These are phyloP conservation scores for Globisporangium splendens DNA, from an alignment of 352 stramenopile genomes.

Conservation along the genomic window DNA sequence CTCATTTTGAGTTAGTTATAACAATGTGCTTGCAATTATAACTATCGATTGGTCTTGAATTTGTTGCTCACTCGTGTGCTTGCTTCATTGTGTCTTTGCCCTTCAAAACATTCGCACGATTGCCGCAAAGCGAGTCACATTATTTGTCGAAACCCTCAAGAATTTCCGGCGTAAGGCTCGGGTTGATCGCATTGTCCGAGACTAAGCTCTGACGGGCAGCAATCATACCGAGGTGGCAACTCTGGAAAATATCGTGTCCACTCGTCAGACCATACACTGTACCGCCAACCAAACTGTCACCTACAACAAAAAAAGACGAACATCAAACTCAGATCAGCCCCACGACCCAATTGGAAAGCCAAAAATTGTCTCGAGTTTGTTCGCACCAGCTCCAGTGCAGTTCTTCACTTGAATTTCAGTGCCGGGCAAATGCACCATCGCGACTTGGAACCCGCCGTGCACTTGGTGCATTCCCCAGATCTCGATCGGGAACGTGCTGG, in stretches of 20 bases:
- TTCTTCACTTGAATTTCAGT: conserved; percentile 55
- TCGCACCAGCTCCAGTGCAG: conserved; percentile 68
- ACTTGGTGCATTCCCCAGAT: conserved; percentile 60
- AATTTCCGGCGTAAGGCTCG: conserved; percentile 25
- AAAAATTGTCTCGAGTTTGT: neutral
- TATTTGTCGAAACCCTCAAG: too few relatives aligned
- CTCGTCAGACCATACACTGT: conserved; percentile 74
- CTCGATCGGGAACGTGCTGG: conserved; percentile 37
- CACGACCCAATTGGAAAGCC: neutral
- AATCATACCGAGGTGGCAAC: conserved; percentile 74
- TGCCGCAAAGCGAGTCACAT: too few relatives aligned
- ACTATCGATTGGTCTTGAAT: too few relatives aligned
- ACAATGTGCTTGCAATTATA: too few relatives aligned
- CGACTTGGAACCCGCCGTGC: conserved; percentile 32
- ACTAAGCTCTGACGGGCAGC: conserved; percentile 63
- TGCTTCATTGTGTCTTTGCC: too few relatives aligned
- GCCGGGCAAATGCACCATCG: conserved; percentile 66
- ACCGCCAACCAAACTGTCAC: conserved; percentile 72
- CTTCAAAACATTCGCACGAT: too few relatives aligned
- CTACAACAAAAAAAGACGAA: conserved; percentile 23
- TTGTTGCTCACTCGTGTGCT: too few relatives aligned
- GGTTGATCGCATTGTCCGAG: conserved; percentile 66
- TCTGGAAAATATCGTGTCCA: conserved; percentile 53
- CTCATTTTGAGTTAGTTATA: too few relatives aligned
- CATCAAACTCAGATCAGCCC: conserved; percentile 7